Evolutionary conservation across 2,329 filamentous ascomycete species (phyloP).

Genomic region (Curvularia sp.): DNA sequence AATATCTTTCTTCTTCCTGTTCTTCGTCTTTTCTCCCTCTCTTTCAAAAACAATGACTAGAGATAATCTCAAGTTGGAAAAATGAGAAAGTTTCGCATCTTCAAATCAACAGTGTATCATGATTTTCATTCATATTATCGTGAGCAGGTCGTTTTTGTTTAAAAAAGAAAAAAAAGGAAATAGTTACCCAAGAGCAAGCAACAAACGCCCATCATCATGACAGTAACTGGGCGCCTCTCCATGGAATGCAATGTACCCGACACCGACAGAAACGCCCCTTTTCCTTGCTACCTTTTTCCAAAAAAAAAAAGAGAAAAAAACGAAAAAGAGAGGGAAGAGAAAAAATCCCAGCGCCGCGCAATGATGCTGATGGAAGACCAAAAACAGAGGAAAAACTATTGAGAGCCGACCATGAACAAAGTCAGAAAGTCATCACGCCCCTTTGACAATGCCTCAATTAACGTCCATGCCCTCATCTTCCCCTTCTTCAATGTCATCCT

Average conservation of each 20-base stretch:
- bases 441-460: conserved; percentile 30
- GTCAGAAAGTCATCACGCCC: background rate
- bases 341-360: conserved; percentile 25
- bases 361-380: conserved; percentile 20
- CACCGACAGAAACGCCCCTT: conserved; percentile 3
- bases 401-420: background rate
- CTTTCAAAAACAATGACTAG: too few relatives aligned
- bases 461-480: conserved; percentile 55
- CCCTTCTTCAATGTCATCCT: conserved; percentile 53
- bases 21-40: too few relatives aligned
- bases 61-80: background rate
- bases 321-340: background rate
- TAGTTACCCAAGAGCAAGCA: background rate
- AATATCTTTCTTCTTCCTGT: background rate
- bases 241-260: conserved; percentile 17
- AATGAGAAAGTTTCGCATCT: background rate
- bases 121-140: conserved; percentile 13
- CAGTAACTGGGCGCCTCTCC: conserved; percentile 11
- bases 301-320: background rate
- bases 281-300: conserved; percentile 1
- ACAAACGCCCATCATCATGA: conserved; percentile 2
- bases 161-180: background rate
- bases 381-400: background rate
- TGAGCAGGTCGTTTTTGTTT: background rate
- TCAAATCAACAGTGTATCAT: background rate